Evolutionary conservation across 2,329 filamentous ascomycete genomes (phyloP), one percentile per base, ranked within the genome.

Genomic region (Fusarium sambucinum): DNA sequence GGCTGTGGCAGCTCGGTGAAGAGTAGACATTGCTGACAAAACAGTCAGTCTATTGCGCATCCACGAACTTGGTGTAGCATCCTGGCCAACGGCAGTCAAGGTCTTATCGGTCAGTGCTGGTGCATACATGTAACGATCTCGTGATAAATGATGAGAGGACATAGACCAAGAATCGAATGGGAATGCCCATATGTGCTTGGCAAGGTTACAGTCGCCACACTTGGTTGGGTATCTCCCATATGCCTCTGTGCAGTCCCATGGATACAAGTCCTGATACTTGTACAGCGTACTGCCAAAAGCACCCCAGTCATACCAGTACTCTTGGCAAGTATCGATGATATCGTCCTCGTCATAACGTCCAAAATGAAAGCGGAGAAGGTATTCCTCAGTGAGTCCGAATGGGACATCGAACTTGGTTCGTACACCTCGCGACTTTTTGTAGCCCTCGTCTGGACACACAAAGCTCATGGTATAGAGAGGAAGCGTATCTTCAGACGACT

Each of bases 291-390:
- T 73, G 2, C 73, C 77, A 55, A 83, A 82, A 10, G 74, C 77
- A 6, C 78, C 81, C 80, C 81, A 83, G 66, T 83, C 81, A 55
- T 80, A 73, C 82, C 81, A 84, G 61, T 83, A 84, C 70, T 83
- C 81, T 55, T 77, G 74, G 13, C 78, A 77, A 1, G 76, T 77
- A 66, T 84, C 82, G 29, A 83, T 77, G 6, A 84, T 74, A 58
- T 84, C 81, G 3, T 79, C 73, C 8, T 82, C 79, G 40, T 80
- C 76, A 47, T 81, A 77, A 0, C 77, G 71, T 6, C 81, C 81
- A 50, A 75, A 80, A 47, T 75, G 75, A 57, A 82, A 79, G 14
- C 74, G 74, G 13, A 79, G 75, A 1, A 83, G 74, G 47, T 81
- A 83, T 66, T 83, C 81, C 55, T 83, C 80, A 3, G 77, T 80